Base-by-base conservation (phyloP, 2,329 filamentous ascomycete species). In the Fusarium keratoplasticum region DNA sequence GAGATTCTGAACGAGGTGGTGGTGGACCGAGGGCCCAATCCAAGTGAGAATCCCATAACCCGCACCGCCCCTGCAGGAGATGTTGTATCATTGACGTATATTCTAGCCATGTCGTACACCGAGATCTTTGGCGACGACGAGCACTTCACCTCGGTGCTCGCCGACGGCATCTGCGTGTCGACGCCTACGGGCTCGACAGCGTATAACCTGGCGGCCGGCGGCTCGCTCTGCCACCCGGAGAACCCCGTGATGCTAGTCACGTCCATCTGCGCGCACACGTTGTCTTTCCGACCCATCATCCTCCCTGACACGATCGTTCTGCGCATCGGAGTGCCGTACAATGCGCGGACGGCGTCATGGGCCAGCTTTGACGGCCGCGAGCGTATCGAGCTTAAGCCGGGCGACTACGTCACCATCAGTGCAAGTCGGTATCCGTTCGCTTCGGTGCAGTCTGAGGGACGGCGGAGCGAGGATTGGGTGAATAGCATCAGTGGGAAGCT, bases 1-100 rank as follows among this genome's bases (percentile, higher is more conserved):
- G 94, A 98, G 82, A 97, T 98, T 67, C 85, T 99, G 71, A 99
- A 99, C 78, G 96, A 99, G 81, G 91, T 98, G n/a, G 96, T 99
- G 10, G 91, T 98, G 33, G 96, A 99, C 80, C 89, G 96, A 20
- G 96, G 96, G 0, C 96, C 96, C 8, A 98, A 97, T 82, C 91
- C 96, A 54, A 98, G 93, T 95, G 85, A 86, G 92, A 87, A 55
- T 40, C 58, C 55, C 35, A 77, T 16, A 64, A 40, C 38, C 40
- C 50, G 55, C 16, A 29, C 35, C 36, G 16, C 33, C 40, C 47
- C 44, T 58, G 59, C 31, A 60, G 59, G 29, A 69, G 36, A 62
- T 58, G 61, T 50, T 52, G 47, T 52, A 52, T 52, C 47, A 29
- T 50, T 63, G 58, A 55, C 66, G 35, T 69, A 70, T 69, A 33